Evolutionary conservation across 2,329 filamentous ascomycete genomes (phyloP).

Genomic region (Pseudogymnoascus sp.): DNA sequence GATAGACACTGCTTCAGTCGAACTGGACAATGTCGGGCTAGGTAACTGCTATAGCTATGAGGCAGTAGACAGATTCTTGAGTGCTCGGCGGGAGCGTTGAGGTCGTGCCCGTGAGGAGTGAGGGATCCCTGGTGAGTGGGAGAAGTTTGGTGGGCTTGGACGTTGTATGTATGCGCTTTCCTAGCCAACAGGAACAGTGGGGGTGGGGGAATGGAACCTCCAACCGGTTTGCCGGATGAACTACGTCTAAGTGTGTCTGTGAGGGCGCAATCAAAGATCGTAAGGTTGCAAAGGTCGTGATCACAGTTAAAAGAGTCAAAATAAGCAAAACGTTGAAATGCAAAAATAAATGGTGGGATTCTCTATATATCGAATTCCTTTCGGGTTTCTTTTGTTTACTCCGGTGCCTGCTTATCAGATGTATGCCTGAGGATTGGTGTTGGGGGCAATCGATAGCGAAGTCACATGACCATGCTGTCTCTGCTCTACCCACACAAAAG

Average conservation of each 20-base stretch:
- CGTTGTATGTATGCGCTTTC: constrained; percentile 6
- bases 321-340: background rate
- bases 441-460: background rate
- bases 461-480: background rate
- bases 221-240: background rate
- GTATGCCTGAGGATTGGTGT: background rate
- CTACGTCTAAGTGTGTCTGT: background rate
- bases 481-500: background rate
- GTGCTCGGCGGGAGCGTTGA: constrained; percentile 3
- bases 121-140: constrained; percentile 6
- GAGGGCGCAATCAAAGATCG: background rate
- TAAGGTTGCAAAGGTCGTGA: background rate
- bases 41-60: background rate
- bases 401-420: constrained; percentile 5
- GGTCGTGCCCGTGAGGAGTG: constrained; percentile 4
- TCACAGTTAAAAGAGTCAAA: background rate
- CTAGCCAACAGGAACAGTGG: constrained; percentile 7
- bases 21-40: constrained; percentile 2
- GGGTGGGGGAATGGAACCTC: constrained; percentile 6
- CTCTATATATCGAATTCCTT: constrained; percentile 6
- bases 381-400: background rate
- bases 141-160: constrained; percentile 7
- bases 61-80: background rate
- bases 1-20: background rate
- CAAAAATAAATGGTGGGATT: constrained; percentile 1